Percentiles rank a stretch among this genome's conserved stretches.
Conservation (phyloP, 2,329 filamentous ascomycete genomes). For the Cladosporium austrohemisphaericum region DNA sequence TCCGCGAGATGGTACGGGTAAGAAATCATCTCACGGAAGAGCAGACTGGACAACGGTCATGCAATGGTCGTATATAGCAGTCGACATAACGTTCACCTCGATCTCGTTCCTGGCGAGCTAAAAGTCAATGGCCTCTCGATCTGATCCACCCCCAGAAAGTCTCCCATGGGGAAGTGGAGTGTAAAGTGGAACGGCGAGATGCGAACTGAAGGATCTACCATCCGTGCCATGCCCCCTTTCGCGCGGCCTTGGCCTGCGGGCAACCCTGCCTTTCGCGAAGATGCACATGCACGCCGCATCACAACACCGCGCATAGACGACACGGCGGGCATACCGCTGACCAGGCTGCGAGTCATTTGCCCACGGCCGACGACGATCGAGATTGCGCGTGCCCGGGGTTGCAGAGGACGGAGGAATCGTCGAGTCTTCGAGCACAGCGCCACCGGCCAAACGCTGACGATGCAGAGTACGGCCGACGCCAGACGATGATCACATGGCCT, state of each 20-base stretch:
- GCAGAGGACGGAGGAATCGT: conserved; percentile 8
- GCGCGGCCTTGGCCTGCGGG: conserved; percentile 10
- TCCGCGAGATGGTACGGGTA: not conserved
- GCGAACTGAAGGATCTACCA: not conserved
- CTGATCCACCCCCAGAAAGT: not conserved
- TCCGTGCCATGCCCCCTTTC: not conserved
- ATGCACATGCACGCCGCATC: conserved; percentile 14
- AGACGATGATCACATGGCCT: conserved; percentile 19
- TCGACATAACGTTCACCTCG: not conserved
- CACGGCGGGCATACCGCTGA: conserved; percentile 8
- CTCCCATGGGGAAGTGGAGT: conserved; percentile 12
- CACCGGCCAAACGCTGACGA: conserved; percentile 3
- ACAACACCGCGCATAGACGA: conserved; percentile 2
- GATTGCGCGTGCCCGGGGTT: not conserved
- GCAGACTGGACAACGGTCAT: no score
- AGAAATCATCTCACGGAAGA: no score
- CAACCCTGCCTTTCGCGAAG: not conserved
- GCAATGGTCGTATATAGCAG: no score
- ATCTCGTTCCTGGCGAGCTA: conserved; percentile 1
- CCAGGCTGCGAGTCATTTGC: conserved; percentile 11
- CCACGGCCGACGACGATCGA: not conserved
- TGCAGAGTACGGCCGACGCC: conserved; percentile 13
- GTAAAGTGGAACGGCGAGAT: conserved; percentile 1
- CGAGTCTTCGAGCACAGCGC: no score
- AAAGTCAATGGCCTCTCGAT: conserved; percentile 10